phyloP scores from a whole-genome alignment of 345 rosid species.

The Brassica carinata region DNA sequence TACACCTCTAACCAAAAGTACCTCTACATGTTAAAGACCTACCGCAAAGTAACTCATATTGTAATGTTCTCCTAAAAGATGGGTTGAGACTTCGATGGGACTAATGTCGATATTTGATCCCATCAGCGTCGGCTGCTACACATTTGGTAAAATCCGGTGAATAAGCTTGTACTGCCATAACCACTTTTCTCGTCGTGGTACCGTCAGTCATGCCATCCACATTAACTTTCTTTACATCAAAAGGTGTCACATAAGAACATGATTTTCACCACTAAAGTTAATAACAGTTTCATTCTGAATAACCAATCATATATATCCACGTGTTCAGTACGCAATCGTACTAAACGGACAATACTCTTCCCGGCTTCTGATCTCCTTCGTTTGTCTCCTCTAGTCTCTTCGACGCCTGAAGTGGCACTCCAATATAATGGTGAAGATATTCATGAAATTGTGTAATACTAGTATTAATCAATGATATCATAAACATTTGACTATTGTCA shows the following conservation, averaged over 20 bases:
- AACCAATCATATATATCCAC: neutral
- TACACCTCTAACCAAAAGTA: no score
- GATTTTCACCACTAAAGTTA: neutral
- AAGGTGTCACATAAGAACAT: neutral
- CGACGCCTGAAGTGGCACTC: neutral
- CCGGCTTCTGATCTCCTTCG: neutral
- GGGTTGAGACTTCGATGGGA: neutral
- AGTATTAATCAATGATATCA: no score
- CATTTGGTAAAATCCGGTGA: neutral
- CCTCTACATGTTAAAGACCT: no score
- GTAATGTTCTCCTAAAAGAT: no score
- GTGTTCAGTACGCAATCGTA: neutral
- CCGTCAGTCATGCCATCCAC: neutral
- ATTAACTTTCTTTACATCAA: neutral
- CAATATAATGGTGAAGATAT: neutral
- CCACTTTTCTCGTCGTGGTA: neutral
- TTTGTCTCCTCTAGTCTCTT: neutral
- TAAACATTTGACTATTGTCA: neutral
- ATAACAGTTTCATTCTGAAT: neutral
- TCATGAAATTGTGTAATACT: no score
- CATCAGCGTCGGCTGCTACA: neutral
- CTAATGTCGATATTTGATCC: neutral
- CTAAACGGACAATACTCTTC: neutral
- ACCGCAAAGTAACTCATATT: no score
- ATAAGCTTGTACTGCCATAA: neutral